Percentiles rank a stretch among this genome's conserved stretches.
phyloP scores from a whole-genome alignment of 805 yeast genomes.

The Ogataea henricii region DNA sequence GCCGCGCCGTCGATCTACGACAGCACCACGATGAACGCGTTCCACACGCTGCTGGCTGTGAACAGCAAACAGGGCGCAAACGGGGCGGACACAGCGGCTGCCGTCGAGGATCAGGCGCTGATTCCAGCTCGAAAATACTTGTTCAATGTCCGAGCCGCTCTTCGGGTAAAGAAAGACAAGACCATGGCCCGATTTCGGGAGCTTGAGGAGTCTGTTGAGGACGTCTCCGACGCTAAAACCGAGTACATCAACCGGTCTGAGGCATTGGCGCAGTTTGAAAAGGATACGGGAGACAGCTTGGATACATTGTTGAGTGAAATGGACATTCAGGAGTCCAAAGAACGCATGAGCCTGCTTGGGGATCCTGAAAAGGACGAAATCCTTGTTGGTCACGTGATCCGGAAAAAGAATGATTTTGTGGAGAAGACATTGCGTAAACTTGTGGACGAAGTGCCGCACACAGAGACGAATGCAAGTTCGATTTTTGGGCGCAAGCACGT shows the following conservation, averaged over 20 bases:
- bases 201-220: constrained; percentile 1
- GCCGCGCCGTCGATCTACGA: neutral
- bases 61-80: constrained; percentile 17
- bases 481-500: constrained; percentile 11
- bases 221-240: constrained; percentile 2
- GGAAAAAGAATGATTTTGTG: constrained; percentile 12
- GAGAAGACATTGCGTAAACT: constrained; percentile 5
- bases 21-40: constrained; percentile 13
- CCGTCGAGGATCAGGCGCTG: constrained; percentile 8
- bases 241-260: constrained; percentile 20
- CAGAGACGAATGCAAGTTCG: neutral
- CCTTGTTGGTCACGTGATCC: constrained; percentile 10
- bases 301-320: constrained; percentile 1
- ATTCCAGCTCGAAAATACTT: constrained; percentile 20
- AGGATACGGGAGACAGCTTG: constrained; percentile 10
- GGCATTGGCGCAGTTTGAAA: constrained; percentile 19
- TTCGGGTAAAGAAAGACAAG: constrained; percentile 7
- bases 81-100: constrained; percentile 5
- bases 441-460: constrained; percentile 9
- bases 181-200: neutral
- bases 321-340: constrained; percentile 3
- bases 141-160: constrained; percentile 8
- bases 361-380: constrained; percentile 19
- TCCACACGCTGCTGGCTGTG: constrained; percentile 11
- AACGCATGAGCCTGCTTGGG: constrained; percentile 16